Evolutionary conservation across 768 basidiomycete species (phyloP).

Genomic region (Tulasnella sp.): DNA sequence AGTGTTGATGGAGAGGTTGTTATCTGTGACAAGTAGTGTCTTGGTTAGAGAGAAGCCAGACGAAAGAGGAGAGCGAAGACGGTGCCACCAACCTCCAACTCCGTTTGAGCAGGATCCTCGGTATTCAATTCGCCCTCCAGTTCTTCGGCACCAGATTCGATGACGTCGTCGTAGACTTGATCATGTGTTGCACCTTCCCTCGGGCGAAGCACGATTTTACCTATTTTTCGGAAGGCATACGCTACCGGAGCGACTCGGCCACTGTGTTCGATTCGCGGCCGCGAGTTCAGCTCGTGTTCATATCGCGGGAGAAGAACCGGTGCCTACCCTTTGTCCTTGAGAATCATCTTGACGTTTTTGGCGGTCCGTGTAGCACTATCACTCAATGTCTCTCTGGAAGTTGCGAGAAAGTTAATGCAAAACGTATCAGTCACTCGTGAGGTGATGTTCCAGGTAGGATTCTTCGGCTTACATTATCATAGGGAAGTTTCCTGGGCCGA

Average conservation of each 20-base stretch:
- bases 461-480: conserved; percentile 8
- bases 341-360: conserved; percentile 11
- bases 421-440: neutral
- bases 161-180: conserved; percentile 8
- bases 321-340: conserved; percentile 10
- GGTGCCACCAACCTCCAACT: neutral
- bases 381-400: neutral
- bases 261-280: neutral
- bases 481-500: conserved; percentile 12
- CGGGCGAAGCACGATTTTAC: conserved; percentile 1
- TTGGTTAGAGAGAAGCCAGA: neutral
- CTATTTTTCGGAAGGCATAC: conserved; percentile 4
- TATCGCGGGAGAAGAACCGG: neutral
- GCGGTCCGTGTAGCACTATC: conserved; percentile 5
- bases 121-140: neutral
- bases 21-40: neutral
- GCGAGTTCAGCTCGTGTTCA: neutral
- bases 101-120: neutral
- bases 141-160: conserved; percentile 11
- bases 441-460: no score
- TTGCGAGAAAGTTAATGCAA: neutral
- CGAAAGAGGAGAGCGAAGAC: neutral
- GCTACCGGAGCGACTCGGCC: conserved; percentile 6
- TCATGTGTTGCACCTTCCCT: conserved; percentile 10
- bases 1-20: neutral